These are phyloP conservation scores for Amanita rubescens DNA, from an alignment of 768 basidiomycete species.

Conservation along the genomic window DNA sequence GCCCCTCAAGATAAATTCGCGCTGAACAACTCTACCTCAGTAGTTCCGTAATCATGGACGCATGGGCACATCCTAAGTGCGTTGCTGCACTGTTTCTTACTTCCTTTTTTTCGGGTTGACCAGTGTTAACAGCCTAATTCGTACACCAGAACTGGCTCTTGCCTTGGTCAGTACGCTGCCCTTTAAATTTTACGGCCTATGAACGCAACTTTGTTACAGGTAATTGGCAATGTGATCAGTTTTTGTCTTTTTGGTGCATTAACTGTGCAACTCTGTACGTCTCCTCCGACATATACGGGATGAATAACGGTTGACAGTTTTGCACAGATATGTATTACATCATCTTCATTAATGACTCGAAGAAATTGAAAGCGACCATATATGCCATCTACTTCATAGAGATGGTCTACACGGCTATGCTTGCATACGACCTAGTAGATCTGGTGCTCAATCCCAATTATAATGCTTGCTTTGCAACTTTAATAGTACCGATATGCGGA, in stretches of 20 bases:
- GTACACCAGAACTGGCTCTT: too few relatives aligned
- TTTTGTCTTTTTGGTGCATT: neutral
- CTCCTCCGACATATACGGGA: neutral
- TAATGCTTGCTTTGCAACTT: too few relatives aligned
- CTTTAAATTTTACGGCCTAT: neutral
- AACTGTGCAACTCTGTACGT: constrained; percentile 6
- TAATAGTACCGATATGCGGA: too few relatives aligned
- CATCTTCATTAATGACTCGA: constrained; percentile 22
- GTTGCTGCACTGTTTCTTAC: too few relatives aligned
- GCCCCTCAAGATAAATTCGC: too few relatives aligned
- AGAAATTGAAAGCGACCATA: constrained; percentile 19
- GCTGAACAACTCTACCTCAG: too few relatives aligned
- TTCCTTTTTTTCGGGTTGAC: too few relatives aligned
- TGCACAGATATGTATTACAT: constrained; percentile 25
- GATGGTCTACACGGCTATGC: constrained; percentile 19
- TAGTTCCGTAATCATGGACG: too few relatives aligned
- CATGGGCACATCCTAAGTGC: too few relatives aligned
- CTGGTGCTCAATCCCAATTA: neutral
- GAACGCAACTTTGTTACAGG: neutral
- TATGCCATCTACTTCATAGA: constrained; percentile 22
- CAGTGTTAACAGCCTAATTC: too few relatives aligned
- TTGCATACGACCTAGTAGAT: constrained; percentile 16
- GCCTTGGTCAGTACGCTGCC: too few relatives aligned
- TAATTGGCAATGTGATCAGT: neutral
- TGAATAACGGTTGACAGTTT: neutral